Conservation (phyloP, 177 flowering plant species). For the Vitis hybrid region DNA sequence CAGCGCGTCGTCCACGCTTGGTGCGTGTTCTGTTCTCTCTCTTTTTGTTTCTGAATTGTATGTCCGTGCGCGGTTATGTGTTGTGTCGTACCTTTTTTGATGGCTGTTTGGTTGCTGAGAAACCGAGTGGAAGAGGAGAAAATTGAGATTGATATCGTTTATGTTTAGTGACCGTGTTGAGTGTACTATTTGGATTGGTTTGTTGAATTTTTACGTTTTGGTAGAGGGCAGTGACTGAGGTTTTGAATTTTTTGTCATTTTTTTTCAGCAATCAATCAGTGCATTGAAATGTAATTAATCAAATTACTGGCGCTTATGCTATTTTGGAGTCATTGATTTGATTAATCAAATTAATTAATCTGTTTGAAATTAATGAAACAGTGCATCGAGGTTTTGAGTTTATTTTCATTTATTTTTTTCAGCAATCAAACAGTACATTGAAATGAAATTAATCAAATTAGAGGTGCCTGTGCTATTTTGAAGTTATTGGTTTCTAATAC, state of each 20-base stretch:
- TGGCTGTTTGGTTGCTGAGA: slow-evolving; percentile 1
- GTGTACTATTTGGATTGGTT: not conserved
- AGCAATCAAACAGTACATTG: not conserved
- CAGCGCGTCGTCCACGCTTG: slow-evolving; percentile 25
- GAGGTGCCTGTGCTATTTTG: not conserved
- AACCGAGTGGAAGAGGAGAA: not conserved
- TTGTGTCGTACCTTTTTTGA: too few relatives aligned
- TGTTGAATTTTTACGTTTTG: not conserved
- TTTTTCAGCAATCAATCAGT: not conserved
- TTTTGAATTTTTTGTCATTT: not conserved
- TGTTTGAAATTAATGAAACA: not conserved
- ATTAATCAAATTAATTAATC: too few relatives aligned
- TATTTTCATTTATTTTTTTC: not conserved
- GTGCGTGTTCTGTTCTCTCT: slow-evolving; percentile 11
- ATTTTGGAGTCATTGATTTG: not conserved
- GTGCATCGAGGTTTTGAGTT: not conserved
- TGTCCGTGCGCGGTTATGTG: not conserved
- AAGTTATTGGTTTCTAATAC: not conserved
- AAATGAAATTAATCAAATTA: too few relatives aligned
- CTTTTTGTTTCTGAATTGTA: not conserved
- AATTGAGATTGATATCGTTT: not conserved
- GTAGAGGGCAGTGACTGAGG: not conserved
- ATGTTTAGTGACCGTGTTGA: not conserved
- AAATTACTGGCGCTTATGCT: not conserved
- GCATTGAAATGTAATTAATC: not conserved